These are phyloP conservation scores for Claviceps paspali DNA, from an alignment of 2,329 filamentous ascomycete genomes.

Conservation along the genomic window DNA sequence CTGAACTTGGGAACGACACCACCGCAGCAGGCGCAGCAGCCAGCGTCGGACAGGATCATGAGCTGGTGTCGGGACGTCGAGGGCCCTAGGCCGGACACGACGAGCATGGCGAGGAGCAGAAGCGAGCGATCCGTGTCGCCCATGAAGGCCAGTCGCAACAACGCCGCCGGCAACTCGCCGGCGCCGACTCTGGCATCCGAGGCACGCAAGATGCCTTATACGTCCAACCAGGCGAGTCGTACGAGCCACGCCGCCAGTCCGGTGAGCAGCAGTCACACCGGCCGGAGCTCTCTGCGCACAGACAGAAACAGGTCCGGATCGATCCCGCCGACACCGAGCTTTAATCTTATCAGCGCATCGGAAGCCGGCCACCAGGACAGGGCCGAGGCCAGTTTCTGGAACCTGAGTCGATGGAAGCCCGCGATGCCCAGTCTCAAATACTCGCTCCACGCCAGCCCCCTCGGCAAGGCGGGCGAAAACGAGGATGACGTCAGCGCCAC, in stretches of 20 bases:
- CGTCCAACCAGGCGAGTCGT: constrained; percentile 13
- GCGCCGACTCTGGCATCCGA: constrained; percentile 28
- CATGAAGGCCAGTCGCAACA: constrained; percentile 24
- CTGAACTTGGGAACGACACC: constrained; percentile 22
- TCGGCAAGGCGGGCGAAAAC: constrained; percentile 8
- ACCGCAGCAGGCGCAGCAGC: constrained; percentile 17
- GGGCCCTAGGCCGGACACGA: constrained; percentile 23
- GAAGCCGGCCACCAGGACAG: constrained; percentile 23
- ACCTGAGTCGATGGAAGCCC: constrained; percentile 36
- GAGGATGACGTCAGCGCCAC: constrained; percentile 11
- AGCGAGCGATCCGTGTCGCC: constrained; percentile 43
- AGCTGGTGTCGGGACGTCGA: constrained; percentile 66
- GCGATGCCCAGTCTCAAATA: constrained; percentile 21
- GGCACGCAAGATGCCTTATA: constrained; percentile 28
- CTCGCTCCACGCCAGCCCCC: constrained; percentile 12
- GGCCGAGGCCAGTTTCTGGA: constrained; percentile 38
- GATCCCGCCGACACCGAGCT: constrained; percentile 38
- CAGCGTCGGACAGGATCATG: constrained; percentile 59
- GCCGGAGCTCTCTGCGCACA: constrained; percentile 12
- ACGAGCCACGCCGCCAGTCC: constrained; percentile 22
- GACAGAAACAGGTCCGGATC: constrained; percentile 13
- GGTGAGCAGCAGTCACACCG: constrained; percentile 17
- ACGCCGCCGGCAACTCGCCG: constrained; percentile 21
- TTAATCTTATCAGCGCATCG: constrained; percentile 28
- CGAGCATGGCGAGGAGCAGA: constrained; percentile 24